Conservation (phyloP, 306 rosid genomes). For the Vachellia pachyceras region DNA sequence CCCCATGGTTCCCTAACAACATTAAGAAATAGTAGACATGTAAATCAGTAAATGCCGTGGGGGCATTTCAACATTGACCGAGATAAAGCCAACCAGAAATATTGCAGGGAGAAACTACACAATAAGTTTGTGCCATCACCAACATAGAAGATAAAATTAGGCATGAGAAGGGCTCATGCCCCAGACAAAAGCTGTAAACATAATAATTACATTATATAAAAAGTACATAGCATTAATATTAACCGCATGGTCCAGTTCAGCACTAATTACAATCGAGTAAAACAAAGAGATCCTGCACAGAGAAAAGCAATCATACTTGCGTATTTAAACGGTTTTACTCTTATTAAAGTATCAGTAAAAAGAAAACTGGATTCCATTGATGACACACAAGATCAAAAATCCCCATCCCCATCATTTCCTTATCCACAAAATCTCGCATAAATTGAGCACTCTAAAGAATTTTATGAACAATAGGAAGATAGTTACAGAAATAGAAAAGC, state of each 20-base stretch:
- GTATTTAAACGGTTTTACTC: slow-evolving; percentile 19
- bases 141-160: slow-evolving; percentile 24
- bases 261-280: slow-evolving; percentile 9
- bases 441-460: background rate
- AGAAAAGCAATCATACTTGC: slow-evolving; percentile 8
- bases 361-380: slow-evolving; percentile 12
- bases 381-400: slow-evolving; percentile 50
- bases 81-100: background rate
- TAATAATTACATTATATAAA: background rate
- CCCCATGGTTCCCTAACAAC: slow-evolving; percentile 60
- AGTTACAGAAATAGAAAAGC: background rate
- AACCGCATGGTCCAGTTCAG: slow-evolving; percentile 1
- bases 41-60: background rate
- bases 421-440: slow-evolving; percentile 33
- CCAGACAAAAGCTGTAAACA: slow-evolving; percentile 7
- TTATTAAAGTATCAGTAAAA: slow-evolving; percentile 8
- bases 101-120: slow-evolving; percentile 4
- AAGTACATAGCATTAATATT: slow-evolving; percentile 3
- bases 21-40: slow-evolving; percentile 30
- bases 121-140: slow-evolving; percentile 19
- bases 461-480: background rate
- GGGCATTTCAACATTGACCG: slow-evolving; percentile 11
- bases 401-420: slow-evolving; percentile 35
- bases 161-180: background rate
- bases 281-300: slow-evolving; percentile 26